Base-by-base conservation (phyloP, 345 rosid species). In the Lumnitzera littorea region DNA sequence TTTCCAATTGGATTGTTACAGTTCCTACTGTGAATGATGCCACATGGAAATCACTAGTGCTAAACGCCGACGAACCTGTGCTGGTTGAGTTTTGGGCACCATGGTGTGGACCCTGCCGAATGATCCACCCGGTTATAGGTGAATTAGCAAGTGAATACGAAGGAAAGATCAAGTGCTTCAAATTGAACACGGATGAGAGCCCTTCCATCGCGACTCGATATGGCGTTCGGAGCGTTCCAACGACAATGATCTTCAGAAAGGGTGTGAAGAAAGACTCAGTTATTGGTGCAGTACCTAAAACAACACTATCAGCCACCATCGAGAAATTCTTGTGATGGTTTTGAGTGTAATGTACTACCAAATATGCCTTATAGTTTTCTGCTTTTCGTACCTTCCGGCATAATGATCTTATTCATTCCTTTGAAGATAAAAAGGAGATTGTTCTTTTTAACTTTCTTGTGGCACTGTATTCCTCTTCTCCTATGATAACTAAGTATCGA, bases 51-150 rank as follows among this genome's bases (percentile, higher is more conserved):
- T 76, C 85, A 13, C 78, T 82, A 4, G 85, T 82, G 13, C 72
- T 82, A 56, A 69, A 77, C 24, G 81, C 85, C 43, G 82, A 79
- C 12, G 82, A 73, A 57, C 82, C 87, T n/a, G 85, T 84, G 54
- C 69, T 84, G 62, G 87, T 82, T 16, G 85, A 80, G 49, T 81
- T 84, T 61, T 75, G 80, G 83, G 90, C 90, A 48, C 81, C 87
- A 2, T 82, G 87, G 87, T 82, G 87, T 47, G 87, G 87, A 8
- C 87, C 87, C 2, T 84, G 87, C 79, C 78, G 80, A 49, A 74
- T 80, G 78, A 64, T 80, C 53, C 78, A 79, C 36, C 87, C 85
- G 0, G 78, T 80, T 15, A 74, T 84, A 41, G 81, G 71, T 15
- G 85, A 82, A 52, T 51, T 82, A 29, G 87, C 87, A 10, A 56